These are phyloP conservation scores for Miscanthus lutarioriparius DNA, from an alignment of 176 grass and related monocot genomes.

Conservation along the genomic window DNA sequence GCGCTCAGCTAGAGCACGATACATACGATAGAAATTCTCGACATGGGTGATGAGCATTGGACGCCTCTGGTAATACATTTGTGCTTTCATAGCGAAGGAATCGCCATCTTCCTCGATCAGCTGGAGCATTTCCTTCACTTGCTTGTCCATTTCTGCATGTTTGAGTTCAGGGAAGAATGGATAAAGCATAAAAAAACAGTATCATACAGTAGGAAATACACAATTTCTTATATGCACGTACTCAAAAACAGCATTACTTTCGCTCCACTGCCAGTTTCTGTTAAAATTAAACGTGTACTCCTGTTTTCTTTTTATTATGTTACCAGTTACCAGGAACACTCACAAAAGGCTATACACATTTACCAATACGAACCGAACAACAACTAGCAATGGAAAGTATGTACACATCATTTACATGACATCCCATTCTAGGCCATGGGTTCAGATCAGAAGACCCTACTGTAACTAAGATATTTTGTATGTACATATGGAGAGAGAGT, in stretches of 20 bases:
- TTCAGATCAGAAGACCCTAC: neutral
- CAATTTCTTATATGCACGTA: neutral
- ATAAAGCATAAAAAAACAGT: neutral
- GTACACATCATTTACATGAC: neutral
- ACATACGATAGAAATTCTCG: conserved; percentile 73
- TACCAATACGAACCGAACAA: neutral
- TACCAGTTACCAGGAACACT: neutral
- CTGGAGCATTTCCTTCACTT: conserved; percentile 78
- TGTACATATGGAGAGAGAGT: neutral
- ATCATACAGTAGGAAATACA: neutral
- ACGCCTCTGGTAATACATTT: conserved; percentile 81
- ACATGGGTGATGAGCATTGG: conserved; percentile 62
- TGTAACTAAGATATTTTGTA: conserved; percentile 1
- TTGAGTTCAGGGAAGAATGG: conserved; percentile 31
- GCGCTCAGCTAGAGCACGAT: conserved; percentile 66
- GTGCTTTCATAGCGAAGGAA: conserved; percentile 71
- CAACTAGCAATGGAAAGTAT: neutral
- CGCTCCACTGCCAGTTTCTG: neutral
- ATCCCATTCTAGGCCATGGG: conserved; percentile 7
- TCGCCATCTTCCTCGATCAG: conserved; percentile 67
- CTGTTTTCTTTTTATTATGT: neutral
- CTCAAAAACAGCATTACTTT: neutral
- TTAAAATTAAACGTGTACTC: neutral
- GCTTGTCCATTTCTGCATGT: conserved; percentile 69
- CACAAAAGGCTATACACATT: neutral